These are phyloP conservation scores for Hypocrella siamensis DNA, from an alignment of 2,329 filamentous ascomycete species.

Conservation along the genomic window DNA sequence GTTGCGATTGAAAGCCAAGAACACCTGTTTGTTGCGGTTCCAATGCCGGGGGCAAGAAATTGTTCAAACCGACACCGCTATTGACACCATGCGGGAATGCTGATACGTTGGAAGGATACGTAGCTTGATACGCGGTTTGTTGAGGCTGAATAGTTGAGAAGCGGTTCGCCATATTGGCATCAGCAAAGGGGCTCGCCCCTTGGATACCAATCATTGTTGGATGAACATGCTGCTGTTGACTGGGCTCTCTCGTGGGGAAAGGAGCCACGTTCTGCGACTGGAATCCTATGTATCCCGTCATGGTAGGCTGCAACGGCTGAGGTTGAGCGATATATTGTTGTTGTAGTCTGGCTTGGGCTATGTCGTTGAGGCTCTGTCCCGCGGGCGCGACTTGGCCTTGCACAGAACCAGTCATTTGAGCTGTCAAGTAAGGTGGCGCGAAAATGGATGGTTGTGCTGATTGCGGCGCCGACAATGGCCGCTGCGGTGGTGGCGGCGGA, in stretches of 20 bases:
- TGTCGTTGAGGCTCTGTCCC: constrained; percentile 62
- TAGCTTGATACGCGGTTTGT: constrained; percentile 42
- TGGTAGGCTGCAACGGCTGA: constrained; percentile 24
- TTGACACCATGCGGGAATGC: constrained; percentile 32
- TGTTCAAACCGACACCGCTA: constrained; percentile 33
- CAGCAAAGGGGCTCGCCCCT: constrained; percentile 22
- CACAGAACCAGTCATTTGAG: constrained; percentile 64
- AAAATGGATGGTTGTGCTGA: constrained; percentile 62
- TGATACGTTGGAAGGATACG: constrained; percentile 14
- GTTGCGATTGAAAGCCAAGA: constrained; percentile 29
- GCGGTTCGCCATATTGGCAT: constrained; percentile 21
- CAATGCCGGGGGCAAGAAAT: constrained; percentile 40
- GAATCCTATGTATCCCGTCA: constrained; percentile 18
- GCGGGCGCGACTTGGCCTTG: constrained; percentile 50
- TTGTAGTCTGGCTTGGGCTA: constrained; percentile 51
- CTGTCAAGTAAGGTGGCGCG: constrained; percentile 57
- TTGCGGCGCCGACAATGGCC: constrained; percentile 77
- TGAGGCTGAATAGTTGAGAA: constrained; percentile 41
- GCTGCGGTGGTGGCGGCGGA: constrained; percentile 53
- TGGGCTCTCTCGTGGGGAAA: constrained; percentile 17
- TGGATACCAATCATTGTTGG: constrained; percentile 33
- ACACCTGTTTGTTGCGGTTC: constrained; percentile 45
- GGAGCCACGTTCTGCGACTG: constrained; percentile 21
- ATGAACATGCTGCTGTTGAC: constrained; percentile 23
- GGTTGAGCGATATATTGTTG: constrained; percentile 39